Evolutionary conservation across 2,329 filamentous ascomycete genomes (phyloP), one percentile per base, ranked within the genome.

Genomic region (Phoma sp.): DNA sequence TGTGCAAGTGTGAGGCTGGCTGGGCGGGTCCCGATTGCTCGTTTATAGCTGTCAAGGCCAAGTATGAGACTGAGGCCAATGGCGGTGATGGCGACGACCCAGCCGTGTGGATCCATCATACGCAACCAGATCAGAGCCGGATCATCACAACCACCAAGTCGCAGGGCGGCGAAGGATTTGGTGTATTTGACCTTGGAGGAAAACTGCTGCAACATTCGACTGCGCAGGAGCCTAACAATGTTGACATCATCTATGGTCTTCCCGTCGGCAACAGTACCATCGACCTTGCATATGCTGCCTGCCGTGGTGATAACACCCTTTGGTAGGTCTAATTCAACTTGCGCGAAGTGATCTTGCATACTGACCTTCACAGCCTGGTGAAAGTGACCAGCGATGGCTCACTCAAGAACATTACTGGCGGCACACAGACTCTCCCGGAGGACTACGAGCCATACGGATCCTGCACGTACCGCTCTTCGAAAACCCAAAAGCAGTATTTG

Each of bases 101-200:
- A 6, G 70, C 68, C 1, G 62, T 72, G n/a, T 73, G 70, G 70
- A 63, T 73, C 15, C 68, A 71, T 33, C 49, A 67, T 4, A 68
- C 57, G 1, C 50, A 73, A 0, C 72, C 73, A 0, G 73, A 75
- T 0, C 65, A 77, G 41, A 84, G 82, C 5, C 80, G 75, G 17
- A 78, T 84, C 31, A 78, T 84, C 27, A 83, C 80, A 0, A 84
- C 82, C 0, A 81, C 79, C 12, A 84, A 84, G 60, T 82, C 80
- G 1, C 74, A 78, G 5, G 64, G 74, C 1, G 81, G 81, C 0
- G 77, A 81, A 6, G 82, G 82, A 0, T 74, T 84, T 4, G 77
- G 72, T 0, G 79, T 84, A 0, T 84, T 81, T 31, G 78, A 84
- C 49, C 65, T 84, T 1, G 68, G 72, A 8, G 82, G 82, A 0